These are phyloP conservation scores for Planoprotostelium fungivorum DNA, from an alignment of 78 protist genomes.

Conservation along the genomic window DNA sequence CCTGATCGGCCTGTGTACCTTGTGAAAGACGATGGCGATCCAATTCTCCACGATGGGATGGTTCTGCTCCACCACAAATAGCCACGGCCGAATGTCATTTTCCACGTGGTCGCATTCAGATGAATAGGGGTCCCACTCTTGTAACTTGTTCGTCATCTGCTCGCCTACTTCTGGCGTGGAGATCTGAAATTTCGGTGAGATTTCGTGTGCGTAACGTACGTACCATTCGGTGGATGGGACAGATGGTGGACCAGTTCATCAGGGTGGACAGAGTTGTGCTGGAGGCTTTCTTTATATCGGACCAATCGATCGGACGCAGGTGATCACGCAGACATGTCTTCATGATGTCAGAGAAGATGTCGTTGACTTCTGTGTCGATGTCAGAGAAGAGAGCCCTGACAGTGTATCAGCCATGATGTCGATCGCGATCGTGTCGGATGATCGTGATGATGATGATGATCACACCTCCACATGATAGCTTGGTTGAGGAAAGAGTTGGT, in stretches of 20 bases:
- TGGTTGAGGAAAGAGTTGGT: too few relatives aligned
- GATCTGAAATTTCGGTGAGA: background rate
- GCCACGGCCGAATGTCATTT: background rate
- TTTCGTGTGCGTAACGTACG: background rate
- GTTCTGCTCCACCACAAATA: background rate
- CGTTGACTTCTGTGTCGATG: background rate
- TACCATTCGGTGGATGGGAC: too few relatives aligned
- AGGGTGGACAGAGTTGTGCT: too few relatives aligned
- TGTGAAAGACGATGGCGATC: background rate
- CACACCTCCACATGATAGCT: too few relatives aligned
- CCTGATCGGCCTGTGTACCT: too few relatives aligned
- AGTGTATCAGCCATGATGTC: too few relatives aligned
- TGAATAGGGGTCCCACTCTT: background rate
- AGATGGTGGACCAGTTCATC: too few relatives aligned
- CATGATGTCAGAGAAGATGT: background rate
- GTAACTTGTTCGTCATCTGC: background rate
- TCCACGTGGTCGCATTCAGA: background rate
- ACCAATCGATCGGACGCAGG: background rate
- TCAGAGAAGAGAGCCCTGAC: too few relatives aligned
- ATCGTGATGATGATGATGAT: too few relatives aligned
- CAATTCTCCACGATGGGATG: background rate
- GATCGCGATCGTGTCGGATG: too few relatives aligned
- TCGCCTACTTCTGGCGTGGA: background rate
- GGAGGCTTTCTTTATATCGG: too few relatives aligned
- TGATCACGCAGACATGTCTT: background rate